phyloP scores from a whole-genome alignment of 768 basidiomycete genomes.

The Phaeotremella fagi region DNA sequence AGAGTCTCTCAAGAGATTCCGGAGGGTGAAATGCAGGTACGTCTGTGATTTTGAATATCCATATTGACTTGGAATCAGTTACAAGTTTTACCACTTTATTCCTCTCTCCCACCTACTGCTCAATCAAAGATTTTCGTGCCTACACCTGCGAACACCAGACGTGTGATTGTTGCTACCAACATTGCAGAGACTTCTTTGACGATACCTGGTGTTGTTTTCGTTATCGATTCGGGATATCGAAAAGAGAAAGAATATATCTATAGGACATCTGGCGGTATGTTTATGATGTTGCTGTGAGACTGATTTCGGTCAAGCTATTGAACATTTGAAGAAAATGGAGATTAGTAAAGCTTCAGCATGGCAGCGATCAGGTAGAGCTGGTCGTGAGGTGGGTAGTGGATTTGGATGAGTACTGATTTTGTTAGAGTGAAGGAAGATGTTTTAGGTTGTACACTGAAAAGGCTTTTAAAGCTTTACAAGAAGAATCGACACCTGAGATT shows the following conservation, averaged over 20 bases:
- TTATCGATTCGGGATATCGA: constrained; percentile 91
- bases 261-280: constrained; percentile 64
- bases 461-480: constrained; percentile 62
- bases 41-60: constrained; percentile 18
- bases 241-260: constrained; percentile 86
- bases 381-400: constrained; percentile 69
- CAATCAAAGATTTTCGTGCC: constrained; percentile 73
- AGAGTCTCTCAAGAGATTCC: constrained; percentile 68
- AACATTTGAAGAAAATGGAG: constrained; percentile 72
- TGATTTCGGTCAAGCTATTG: constrained; percentile 61
- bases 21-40: constrained; percentile 55
- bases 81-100: constrained; percentile 73
- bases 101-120: constrained; percentile 70
- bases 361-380: constrained; percentile 90
- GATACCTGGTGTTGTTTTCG: constrained; percentile 90
- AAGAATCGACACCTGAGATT: constrained; percentile 80
- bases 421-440: constrained; percentile 72
- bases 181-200: constrained; percentile 98
- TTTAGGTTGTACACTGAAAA: constrained; percentile 88
- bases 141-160: constrained; percentile 65
- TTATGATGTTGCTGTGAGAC: background rate
- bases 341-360: constrained; percentile 82
- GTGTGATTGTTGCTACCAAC: constrained; percentile 93
- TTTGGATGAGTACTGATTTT: background rate
- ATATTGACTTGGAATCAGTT: constrained; percentile 53